Evolutionary conservation across 163 green algal species (phyloP), one percentile per base, ranked within the genome.

Genomic region (Volvox carteri): DNA sequence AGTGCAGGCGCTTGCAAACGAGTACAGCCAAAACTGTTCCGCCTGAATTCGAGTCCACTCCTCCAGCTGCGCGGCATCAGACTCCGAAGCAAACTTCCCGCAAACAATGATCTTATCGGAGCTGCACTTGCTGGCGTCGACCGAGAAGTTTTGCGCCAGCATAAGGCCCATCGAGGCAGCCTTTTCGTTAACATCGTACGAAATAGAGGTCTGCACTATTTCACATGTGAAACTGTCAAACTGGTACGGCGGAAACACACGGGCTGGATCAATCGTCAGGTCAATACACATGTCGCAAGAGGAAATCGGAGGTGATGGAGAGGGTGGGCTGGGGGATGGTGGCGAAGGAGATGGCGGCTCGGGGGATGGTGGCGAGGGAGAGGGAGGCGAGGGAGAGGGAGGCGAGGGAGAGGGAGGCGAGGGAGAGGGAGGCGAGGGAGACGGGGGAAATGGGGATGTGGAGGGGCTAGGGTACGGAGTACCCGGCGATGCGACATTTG

Each of bases 281-380:
- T 78, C 70, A 37, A 78, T 37, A 39, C 70, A 78, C 39, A 42
- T 78, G 21, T 37, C 37, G 23, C 70, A 78, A 52, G 70, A 37
- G 70, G 70, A 8, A 30, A 4, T 41, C 8, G 70, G 70, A 52
- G 70, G 12, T 1, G 37, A 1, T 39, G 41, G 41, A 56, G 39
- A 52, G 21, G 70, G 41, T 18, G 12, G 19, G 37, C 35, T 35
- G 18, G 68, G 65, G 65, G 39, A 77, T 21, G 37, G 19, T 4
- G 68, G 68, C 9, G 68, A 30, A 28, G 68, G 37, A 18, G 37
- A 54, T 8, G 68, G 37, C 25, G 68, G 19, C 4, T 35, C 2
- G 21, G 68, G 68, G 37, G 41, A 78, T 16, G 70, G 37, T 37
- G 37, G 37, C 1, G 70, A 52, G 2, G 37, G 37, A 30, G 37